Percentiles rank a stretch among this genome's conserved stretches.
Conservation (phyloP, 2,329 filamentous ascomycete genomes). For the Iodosphaeria phyllophila region DNA sequence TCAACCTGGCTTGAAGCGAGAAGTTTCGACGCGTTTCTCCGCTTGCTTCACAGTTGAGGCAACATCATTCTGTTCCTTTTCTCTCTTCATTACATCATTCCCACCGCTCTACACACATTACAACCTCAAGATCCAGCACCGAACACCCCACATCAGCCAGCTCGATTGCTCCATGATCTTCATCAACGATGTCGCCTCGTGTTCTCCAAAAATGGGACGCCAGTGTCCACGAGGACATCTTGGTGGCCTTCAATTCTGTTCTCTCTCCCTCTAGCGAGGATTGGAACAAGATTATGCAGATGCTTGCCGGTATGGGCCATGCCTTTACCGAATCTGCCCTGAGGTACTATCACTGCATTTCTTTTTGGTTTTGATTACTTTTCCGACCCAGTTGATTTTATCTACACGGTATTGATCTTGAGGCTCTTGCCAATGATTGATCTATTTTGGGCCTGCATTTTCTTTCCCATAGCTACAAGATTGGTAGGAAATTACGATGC, state of each 20-base stretch:
- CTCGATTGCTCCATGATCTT: not conserved
- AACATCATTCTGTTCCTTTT: no score
- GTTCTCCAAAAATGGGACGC: slow-evolving; percentile 21
- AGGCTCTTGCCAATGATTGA: no score
- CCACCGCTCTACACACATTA: no score
- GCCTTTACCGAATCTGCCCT: slow-evolving; percentile 10
- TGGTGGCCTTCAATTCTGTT: slow-evolving; percentile 20
- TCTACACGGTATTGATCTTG: no score
- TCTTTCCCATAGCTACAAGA: no score
- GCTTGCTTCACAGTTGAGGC: not conserved
- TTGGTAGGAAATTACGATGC: no score
- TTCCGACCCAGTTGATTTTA: no score
- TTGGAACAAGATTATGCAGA: slow-evolving; percentile 9
- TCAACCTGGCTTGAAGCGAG: not conserved
- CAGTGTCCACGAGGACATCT: slow-evolving; percentile 22
- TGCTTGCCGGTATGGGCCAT: slow-evolving; percentile 10
- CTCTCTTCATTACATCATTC: no score
- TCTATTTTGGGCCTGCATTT: no score
- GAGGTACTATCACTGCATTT: slow-evolving; percentile 6
- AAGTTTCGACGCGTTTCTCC: not conserved
- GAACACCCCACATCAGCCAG: no score
- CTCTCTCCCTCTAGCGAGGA: slow-evolving; percentile 16
- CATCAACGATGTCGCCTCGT: slow-evolving; percentile 1
- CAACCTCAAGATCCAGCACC: no score
- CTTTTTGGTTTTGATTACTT: no score